These are phyloP conservation scores for Pulveroboletus sp. DNA, from an alignment of 768 basidiomycete species.

Conservation along the genomic window DNA sequence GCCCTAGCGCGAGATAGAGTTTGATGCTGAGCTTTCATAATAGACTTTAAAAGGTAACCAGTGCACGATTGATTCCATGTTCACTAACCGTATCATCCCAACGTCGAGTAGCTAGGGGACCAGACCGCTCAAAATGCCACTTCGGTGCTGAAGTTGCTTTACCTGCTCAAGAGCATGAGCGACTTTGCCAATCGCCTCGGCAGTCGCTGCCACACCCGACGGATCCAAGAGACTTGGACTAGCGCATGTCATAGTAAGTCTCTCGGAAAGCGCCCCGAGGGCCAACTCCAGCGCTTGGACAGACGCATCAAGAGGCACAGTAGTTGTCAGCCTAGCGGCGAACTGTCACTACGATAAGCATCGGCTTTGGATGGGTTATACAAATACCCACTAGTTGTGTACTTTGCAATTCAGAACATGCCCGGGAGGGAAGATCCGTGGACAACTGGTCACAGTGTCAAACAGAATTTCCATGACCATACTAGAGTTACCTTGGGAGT, in stretches of 20 bases:
- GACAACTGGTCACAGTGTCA: slow-evolving; percentile 18
- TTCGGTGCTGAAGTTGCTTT: slow-evolving; percentile 48
- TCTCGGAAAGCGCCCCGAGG: slow-evolving; percentile 47
- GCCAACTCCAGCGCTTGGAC: slow-evolving; percentile 48
- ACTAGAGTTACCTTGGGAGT: slow-evolving; percentile 25
- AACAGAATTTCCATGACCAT: background rate
- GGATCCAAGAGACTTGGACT: slow-evolving; percentile 39
- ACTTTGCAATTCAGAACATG: slow-evolving; percentile 13
- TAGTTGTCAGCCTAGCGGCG: slow-evolving; percentile 9
- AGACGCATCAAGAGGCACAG: slow-evolving; percentile 26
- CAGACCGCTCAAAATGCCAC: slow-evolving; percentile 5
- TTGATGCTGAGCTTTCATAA: background rate
- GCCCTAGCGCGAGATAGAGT: background rate
- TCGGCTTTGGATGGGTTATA: background rate
- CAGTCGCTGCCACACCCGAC: slow-evolving; percentile 47
- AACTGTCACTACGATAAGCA: slow-evolving; percentile 16
- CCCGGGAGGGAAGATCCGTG: slow-evolving; percentile 14
- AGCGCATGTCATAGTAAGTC: slow-evolving; percentile 44
- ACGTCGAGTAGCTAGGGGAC: slow-evolving; percentile 9
- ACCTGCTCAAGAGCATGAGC: slow-evolving; percentile 57
- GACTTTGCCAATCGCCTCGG: slow-evolving; percentile 68
- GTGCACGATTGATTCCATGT: background rate
- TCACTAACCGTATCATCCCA: slow-evolving; percentile 11
- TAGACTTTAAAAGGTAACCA: background rate
- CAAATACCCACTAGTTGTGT: slow-evolving; percentile 14